Percentiles rank a stretch among this genome's conserved stretches.
Evolutionary conservation across 75 land plant genomes (phyloP).

Genomic region (Ceratopteris richardii): DNA sequence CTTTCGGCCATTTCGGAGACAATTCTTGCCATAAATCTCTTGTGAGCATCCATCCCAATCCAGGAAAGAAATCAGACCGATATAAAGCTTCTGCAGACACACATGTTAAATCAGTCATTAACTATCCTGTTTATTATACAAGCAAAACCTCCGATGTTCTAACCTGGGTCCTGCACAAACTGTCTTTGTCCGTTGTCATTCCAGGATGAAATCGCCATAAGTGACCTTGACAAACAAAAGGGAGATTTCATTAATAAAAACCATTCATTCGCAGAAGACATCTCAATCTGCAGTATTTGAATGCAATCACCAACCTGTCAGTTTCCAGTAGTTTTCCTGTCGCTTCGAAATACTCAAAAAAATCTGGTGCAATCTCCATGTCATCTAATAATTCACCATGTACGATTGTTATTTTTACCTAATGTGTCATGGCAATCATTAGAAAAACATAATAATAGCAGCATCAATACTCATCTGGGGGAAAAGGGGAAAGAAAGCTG

Average conservation of each 20-base stretch:
- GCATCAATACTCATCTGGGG: no score
- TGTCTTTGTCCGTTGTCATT: slow-evolving; percentile 99
- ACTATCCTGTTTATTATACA: no score
- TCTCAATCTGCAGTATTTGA: background rate
- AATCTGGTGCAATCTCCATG: slow-evolving; percentile 98
- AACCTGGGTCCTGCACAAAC: slow-evolving; percentile 88
- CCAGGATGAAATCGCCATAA: slow-evolving; percentile 99
- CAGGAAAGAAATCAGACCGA: slow-evolving; percentile 98
- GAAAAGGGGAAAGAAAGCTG: no score
- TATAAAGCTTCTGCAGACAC: slow-evolving; percentile 68
- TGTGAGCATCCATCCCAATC: slow-evolving; percentile 98
- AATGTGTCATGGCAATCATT: no score
- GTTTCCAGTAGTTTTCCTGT: slow-evolving; percentile 70
- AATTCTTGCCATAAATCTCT: slow-evolving; percentile 79
- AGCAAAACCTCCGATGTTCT: no score
- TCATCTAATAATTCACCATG: no score
- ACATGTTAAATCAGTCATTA: background rate
- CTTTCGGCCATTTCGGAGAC: slow-evolving; percentile 96
- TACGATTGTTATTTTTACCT: no score
- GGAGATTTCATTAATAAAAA: background rate
- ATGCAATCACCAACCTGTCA: slow-evolving; percentile 53
- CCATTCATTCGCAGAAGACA: slow-evolving; percentile 1
- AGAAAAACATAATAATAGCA: no score
- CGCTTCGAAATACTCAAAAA: slow-evolving; percentile 96
- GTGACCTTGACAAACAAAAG: slow-evolving; percentile 35